phyloP scores from a whole-genome alignment of 805 yeast species.

The Babjeviella inositovora region DNA sequence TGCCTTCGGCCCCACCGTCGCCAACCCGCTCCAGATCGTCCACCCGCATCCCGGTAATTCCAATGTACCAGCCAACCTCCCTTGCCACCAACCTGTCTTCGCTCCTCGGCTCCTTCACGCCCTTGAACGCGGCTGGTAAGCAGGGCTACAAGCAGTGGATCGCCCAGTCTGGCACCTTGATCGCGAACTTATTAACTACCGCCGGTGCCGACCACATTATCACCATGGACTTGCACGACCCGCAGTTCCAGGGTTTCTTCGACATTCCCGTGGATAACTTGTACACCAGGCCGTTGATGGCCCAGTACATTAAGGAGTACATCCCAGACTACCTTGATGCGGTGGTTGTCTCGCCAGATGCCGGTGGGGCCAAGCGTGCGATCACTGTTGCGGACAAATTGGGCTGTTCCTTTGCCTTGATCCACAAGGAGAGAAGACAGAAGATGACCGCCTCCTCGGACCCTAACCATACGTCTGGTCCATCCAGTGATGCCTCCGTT shows the following conservation, averaged over 20 bases:
- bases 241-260: constrained; percentile 96
- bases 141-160: constrained; percentile 88
- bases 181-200: constrained; percentile 73
- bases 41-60: constrained; percentile 1
- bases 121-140: no score
- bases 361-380: constrained; percentile 98
- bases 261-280: constrained; percentile 93
- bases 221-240: constrained; percentile 96
- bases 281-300: constrained; percentile 76
- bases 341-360: constrained; percentile 93
- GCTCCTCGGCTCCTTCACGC: no score
- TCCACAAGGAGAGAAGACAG: constrained; percentile 81
- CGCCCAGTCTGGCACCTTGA: constrained; percentile 85
- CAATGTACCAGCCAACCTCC: constrained; percentile 6
- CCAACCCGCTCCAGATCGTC: constrained; percentile 1
- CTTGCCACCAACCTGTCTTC: constrained; percentile 16
- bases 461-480: constrained; percentile 3
- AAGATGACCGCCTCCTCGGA: constrained; percentile 15
- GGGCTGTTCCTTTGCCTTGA: constrained; percentile 81
- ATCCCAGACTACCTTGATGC: constrained; percentile 74
- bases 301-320: constrained; percentile 63
- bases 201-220: constrained; percentile 96
- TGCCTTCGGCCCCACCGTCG: not conserved
- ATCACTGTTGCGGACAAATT: constrained; percentile 85
- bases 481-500: constrained; percentile 4